phyloP scores from a whole-genome alignment of 208 protist species.

The Strigomonas culicis region DNA sequence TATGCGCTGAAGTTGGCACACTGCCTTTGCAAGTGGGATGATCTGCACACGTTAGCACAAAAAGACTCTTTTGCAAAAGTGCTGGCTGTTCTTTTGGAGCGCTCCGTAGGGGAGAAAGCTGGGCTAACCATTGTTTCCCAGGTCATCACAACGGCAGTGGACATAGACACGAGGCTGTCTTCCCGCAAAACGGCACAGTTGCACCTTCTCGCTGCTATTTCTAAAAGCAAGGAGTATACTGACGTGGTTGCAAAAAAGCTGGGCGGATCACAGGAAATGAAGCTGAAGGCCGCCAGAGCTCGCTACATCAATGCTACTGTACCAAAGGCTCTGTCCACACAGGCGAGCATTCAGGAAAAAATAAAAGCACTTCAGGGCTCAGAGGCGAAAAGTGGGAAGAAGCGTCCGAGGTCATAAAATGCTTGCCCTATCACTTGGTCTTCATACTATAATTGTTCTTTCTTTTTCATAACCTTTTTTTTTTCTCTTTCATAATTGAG shows the following conservation, averaged over 20 bases:
- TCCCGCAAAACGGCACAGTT: conserved; percentile 54
- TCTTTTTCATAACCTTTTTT: conserved; percentile 3
- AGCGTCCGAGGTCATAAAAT: background rate
- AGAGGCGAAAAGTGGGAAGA: background rate
- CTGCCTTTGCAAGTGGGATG: conserved; percentile 37
- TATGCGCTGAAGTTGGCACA: background rate
- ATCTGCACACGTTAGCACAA: conserved; percentile 34
- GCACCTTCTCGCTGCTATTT: conserved; percentile 52
- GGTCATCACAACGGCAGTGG: conserved; percentile 33
- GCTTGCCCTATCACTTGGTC: background rate
- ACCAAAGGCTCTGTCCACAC: conserved; percentile 55
- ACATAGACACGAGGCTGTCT: conserved; percentile 40
- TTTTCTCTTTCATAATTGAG: conserved; percentile 2
- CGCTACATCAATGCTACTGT: conserved; percentile 55
- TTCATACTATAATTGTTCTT: conserved; percentile 1
- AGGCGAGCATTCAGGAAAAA: conserved; percentile 56
- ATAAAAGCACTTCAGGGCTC: conserved; percentile 30
- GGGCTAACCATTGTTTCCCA: conserved; percentile 30
- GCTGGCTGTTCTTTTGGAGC: conserved; percentile 38
- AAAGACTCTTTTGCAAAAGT: conserved; percentile 44
- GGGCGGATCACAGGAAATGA: conserved; percentile 35
- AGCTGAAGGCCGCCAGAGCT: conserved; percentile 50
- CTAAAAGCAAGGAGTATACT: conserved; percentile 30
- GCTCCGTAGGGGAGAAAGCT: conserved; percentile 25
- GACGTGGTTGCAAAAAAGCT: conserved; percentile 38